These are phyloP conservation scores for Areca catechu DNA, from an alignment of 176 grass and related monocot species.

Conservation along the genomic window DNA sequence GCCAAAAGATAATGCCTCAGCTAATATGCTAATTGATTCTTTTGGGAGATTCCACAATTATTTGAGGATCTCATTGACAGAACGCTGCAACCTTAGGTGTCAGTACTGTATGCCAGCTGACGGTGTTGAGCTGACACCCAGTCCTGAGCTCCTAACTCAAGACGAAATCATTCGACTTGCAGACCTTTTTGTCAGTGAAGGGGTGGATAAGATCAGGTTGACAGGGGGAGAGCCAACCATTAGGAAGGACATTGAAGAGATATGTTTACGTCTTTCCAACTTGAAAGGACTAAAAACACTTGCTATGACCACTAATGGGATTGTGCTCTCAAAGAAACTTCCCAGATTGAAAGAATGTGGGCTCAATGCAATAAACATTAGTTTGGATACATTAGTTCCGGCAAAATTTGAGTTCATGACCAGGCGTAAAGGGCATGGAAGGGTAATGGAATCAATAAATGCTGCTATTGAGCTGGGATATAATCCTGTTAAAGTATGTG, in stretches of 20 bases:
- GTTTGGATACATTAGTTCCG: slow-evolving; percentile 81
- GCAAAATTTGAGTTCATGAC: slow-evolving; percentile 99
- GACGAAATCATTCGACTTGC: slow-evolving; percentile 66
- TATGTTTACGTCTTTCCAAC: slow-evolving; percentile 63
- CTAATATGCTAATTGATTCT: slow-evolving; percentile 73
- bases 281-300: slow-evolving; percentile 80
- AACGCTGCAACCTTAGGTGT: slow-evolving; percentile 80
- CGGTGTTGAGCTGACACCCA: slow-evolving; percentile 68
- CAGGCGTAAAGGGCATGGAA: slow-evolving; percentile 72
- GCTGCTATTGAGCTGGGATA: slow-evolving; percentile 72
- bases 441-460: slow-evolving; percentile 76
- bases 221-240: slow-evolving; percentile 84
- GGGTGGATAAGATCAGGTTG: slow-evolving; percentile 87
- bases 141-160: slow-evolving; percentile 52
- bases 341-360: slow-evolving; percentile 82
- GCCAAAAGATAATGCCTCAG: slow-evolving; percentile 2
- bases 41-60: slow-evolving; percentile 85
- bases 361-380: slow-evolving; percentile 84
- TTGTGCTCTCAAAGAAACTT: slow-evolving; percentile 75
- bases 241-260: slow-evolving; percentile 87
- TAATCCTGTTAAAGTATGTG: slow-evolving; percentile 60
- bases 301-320: slow-evolving; percentile 86
- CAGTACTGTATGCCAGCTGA: slow-evolving; percentile 90
- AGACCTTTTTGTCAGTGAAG: slow-evolving; percentile 54
- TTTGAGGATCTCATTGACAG: slow-evolving; percentile 71